Percentiles rank a stretch among this genome's conserved stretches.
phyloP scores from a whole-genome alignment of 495 filamentous ascomycete genomes.

The Astrocystis sublimbata region DNA sequence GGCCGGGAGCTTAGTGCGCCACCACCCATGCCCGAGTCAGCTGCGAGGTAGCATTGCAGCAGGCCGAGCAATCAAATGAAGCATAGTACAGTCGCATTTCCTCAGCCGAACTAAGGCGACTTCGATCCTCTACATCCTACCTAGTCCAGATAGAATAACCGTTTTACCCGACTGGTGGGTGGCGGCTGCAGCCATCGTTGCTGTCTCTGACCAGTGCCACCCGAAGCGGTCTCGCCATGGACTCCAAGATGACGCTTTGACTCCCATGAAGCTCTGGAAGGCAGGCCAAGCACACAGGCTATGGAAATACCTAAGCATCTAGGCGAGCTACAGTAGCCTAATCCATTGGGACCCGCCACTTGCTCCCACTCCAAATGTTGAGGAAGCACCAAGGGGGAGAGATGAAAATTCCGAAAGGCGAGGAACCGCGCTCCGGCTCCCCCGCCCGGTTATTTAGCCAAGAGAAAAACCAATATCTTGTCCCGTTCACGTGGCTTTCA shows the following conservation, averaged over 20 bases:
- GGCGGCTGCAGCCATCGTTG: not conserved
- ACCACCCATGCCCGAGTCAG: conserved; percentile 4
- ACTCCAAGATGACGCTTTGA: not conserved
- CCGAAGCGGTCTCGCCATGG: not conserved
- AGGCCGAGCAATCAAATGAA: conserved; percentile 1
- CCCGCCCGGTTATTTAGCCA: conserved; percentile 1
- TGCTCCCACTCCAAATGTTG: too few relatives aligned
- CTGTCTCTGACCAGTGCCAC: not conserved
- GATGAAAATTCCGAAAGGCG: not conserved
- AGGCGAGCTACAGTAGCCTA: too few relatives aligned
- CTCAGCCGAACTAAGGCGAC: conserved; percentile 13
- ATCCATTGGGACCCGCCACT: too few relatives aligned
- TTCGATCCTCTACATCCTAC: conserved; percentile 6
- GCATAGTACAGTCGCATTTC: conserved; percentile 4
- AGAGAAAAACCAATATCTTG: not conserved
- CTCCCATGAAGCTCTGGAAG: not conserved
- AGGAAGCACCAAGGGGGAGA: too few relatives aligned
- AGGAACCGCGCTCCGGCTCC: not conserved
- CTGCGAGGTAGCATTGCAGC: conserved; percentile 12
- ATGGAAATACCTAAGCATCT: too few relatives aligned
- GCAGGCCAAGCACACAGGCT: not conserved
- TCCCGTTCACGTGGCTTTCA: not conserved
- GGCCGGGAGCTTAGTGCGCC: not conserved
- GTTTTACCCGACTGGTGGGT: conserved; percentile 15
- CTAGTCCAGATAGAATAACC: conserved; percentile 12